phyloP scores from a whole-genome alignment of 2,329 filamentous ascomycete genomes.

The Sporothrix humicola region DNA sequence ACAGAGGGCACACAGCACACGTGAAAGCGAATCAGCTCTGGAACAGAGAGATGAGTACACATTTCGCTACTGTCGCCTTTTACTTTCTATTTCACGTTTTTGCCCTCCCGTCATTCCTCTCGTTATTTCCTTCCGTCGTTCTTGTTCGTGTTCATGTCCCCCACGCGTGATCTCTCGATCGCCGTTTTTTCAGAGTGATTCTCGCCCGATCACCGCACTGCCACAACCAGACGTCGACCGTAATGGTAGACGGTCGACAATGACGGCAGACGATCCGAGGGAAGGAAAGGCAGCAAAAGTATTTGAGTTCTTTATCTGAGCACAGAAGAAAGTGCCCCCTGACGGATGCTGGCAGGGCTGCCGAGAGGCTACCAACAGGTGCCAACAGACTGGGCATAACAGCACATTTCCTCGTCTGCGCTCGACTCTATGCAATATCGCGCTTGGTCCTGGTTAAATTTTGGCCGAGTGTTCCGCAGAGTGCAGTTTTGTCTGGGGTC shows the following conservation, averaged over 20 bases:
- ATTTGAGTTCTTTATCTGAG: background rate
- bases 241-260: no score
- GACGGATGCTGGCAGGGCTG: background rate
- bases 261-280: background rate
- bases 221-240: background rate
- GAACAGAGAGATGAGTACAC: background rate
- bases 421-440: background rate
- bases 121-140: background rate
- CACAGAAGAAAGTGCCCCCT: no score
- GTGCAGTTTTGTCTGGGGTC: background rate
- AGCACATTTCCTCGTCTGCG: background rate
- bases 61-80: no score
- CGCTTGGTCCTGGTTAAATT: background rate
- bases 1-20: background rate
- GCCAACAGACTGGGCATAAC: background rate
- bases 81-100: background rate
- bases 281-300: background rate
- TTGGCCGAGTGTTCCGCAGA: background rate
- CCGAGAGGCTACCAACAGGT: no score
- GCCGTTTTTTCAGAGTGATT: background rate
- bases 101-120: background rate
- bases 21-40: background rate
- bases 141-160: background rate
- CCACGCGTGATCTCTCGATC: conserved; percentile 15
- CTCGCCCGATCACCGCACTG: conserved; percentile 14